phyloP scores from a whole-genome alignment of 495 filamentous ascomycete genomes.

The Amniculicola lignicola region DNA sequence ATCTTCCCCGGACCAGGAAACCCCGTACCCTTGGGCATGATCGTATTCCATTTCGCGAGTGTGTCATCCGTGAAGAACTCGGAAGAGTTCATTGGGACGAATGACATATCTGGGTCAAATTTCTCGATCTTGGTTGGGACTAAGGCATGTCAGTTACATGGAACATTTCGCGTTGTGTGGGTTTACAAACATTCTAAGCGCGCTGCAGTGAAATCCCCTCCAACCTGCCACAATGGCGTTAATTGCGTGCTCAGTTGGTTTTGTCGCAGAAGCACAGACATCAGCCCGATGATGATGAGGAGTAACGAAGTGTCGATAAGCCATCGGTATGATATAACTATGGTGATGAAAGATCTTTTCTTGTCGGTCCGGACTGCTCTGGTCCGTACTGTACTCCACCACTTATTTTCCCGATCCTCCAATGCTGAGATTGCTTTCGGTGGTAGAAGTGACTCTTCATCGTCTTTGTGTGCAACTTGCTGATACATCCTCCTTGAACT shows the following conservation, averaged over 20 bases:
- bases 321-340: too few relatives aligned
- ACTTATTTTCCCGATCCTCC: too few relatives aligned
- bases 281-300: constrained; percentile 1
- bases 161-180: too few relatives aligned
- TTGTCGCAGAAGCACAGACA: background rate
- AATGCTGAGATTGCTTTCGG: too few relatives aligned
- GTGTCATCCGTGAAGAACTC: constrained; percentile 6
- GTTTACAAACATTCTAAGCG: background rate
- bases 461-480: too few relatives aligned
- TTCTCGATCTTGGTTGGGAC: background rate
- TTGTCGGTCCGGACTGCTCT: too few relatives aligned
- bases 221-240: background rate
- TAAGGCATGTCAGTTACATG: background rate
- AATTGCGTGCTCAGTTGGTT: background rate
- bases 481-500: too few relatives aligned
- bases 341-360: too few relatives aligned
- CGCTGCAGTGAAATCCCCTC: background rate
- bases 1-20: background rate
- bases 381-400: too few relatives aligned
- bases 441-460: too few relatives aligned
- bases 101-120: constrained; percentile 6
- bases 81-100: constrained; percentile 7
- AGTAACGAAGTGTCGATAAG: constrained; percentile 2
- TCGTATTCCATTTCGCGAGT: constrained; percentile 8
- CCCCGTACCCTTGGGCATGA: background rate